phyloP scores from a whole-genome alignment of 192 early-diverging fungal species.

The Mortierella alpina region DNA sequence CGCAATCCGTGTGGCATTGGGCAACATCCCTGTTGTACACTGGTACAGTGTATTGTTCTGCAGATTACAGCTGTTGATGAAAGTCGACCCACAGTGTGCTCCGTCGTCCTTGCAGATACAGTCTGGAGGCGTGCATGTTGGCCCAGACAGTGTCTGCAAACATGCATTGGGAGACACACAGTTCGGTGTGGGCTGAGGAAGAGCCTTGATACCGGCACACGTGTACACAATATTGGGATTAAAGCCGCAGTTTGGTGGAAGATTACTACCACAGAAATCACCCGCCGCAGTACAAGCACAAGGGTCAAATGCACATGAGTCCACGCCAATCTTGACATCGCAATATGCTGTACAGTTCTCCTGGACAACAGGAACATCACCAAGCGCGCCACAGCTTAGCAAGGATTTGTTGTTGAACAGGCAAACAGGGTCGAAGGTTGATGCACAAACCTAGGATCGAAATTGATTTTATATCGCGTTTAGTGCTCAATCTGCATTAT shows the following conservation, averaged over 20 bases:
- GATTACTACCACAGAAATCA: neutral
- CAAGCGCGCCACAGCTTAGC: neutral
- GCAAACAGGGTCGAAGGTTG: constrained; percentile 1
- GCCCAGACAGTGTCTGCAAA: neutral
- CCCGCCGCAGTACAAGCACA: constrained; percentile 2
- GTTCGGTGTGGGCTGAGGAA: neutral
- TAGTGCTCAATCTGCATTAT: no score
- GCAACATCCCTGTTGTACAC: neutral
- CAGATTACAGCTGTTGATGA: neutral
- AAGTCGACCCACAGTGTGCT: neutral
- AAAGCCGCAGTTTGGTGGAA: neutral
- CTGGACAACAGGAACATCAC: neutral
- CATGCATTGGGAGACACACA: neutral
- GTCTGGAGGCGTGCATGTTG: neutral
- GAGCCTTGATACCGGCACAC: neutral
- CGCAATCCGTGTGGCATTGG: neutral
- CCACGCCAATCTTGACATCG: neutral
- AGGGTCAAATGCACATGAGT: neutral
- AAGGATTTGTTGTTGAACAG: neutral
- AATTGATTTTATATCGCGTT: neutral
- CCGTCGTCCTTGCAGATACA: constrained; percentile 1
- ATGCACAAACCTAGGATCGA: neutral
- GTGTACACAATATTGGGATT: neutral
- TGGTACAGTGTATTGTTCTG: neutral
- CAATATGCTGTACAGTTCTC: neutral